Conservation (phyloP, 1,284 basidiomycete species). For the Trichosporon sp. region DNA sequence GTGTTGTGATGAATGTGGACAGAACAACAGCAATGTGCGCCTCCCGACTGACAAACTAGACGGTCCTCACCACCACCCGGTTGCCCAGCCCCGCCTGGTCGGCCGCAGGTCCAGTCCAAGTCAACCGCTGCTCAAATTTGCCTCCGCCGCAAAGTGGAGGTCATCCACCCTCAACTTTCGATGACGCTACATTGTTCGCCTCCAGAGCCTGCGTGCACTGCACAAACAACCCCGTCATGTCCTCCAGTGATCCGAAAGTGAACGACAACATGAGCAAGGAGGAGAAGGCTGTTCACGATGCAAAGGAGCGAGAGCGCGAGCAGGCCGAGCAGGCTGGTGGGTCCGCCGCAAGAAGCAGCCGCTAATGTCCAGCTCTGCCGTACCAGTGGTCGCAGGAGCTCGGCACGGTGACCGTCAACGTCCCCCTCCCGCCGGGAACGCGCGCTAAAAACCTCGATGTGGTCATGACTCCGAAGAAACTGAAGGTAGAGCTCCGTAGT, state of each 20-base stretch:
- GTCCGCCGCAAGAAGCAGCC: slow-evolving; percentile 37
- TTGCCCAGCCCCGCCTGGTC: neutral
- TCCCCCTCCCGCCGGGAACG: slow-evolving; percentile 85
- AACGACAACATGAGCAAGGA: slow-evolving; percentile 73
- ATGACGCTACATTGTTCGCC: slow-evolving; percentile 16
- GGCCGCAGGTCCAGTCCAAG: neutral
- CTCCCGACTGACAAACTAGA: slow-evolving; percentile 1
- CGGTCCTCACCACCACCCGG: slow-evolving; percentile 13
- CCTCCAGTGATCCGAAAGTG: slow-evolving; percentile 10
- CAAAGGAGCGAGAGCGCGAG: slow-evolving; percentile 69
- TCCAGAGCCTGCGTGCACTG: neutral
- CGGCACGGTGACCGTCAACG: slow-evolving; percentile 76
- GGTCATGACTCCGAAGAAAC: slow-evolving; percentile 74
- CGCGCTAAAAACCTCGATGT: slow-evolving; percentile 75
- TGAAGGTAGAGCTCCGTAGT: slow-evolving; percentile 59
- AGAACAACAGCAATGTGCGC: neutral
- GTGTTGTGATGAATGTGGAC: slow-evolving; percentile 12
- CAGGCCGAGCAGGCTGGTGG: slow-evolving; percentile 79
- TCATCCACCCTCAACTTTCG: slow-evolving; percentile 4
- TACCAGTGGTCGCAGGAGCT: slow-evolving; percentile 92
- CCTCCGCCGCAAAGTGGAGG: slow-evolving; percentile 13
- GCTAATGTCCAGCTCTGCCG: slow-evolving; percentile 68
- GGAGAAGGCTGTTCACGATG: slow-evolving; percentile 73
- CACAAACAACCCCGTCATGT: neutral
- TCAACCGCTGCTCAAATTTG: slow-evolving; percentile 19